Conservation (phyloP, 257 asterid genomes). For the Solanum pinnatisectum region DNA sequence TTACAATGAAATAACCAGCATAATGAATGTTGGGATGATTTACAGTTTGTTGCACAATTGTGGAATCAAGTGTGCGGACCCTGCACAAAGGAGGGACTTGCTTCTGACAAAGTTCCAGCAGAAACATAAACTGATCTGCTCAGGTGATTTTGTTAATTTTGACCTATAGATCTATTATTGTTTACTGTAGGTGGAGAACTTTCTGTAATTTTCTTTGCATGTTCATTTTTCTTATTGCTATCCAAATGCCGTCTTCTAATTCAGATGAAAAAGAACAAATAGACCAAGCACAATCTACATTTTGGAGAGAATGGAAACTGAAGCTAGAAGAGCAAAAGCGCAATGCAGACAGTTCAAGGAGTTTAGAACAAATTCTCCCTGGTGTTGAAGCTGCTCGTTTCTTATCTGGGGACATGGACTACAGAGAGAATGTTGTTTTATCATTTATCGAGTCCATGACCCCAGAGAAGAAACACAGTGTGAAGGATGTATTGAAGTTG, state of each 20-base stretch:
- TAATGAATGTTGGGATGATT: slow-evolving; percentile 86
- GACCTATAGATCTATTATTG: background rate
- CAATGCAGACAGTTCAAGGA: slow-evolving; percentile 77
- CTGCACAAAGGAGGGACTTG: slow-evolving; percentile 79
- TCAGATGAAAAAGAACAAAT: slow-evolving; percentile 69
- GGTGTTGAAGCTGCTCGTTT: slow-evolving; percentile 81
- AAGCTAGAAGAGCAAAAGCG: slow-evolving; percentile 86
- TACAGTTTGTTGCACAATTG: slow-evolving; percentile 76
- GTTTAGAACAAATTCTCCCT: slow-evolving; percentile 80
- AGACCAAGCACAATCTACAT: slow-evolving; percentile 83
- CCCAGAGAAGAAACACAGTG: slow-evolving; percentile 58
- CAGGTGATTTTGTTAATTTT: slow-evolving; percentile 43
- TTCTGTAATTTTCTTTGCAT: background rate
- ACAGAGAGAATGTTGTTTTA: slow-evolving; percentile 54
- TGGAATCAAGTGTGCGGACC: slow-evolving; percentile 58
- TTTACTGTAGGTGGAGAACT: background rate
- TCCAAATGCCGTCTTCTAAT: slow-evolving; percentile 1
- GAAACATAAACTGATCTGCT: slow-evolving; percentile 47
- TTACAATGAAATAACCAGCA: slow-evolving; percentile 67
- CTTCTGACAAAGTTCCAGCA: slow-evolving; percentile 56
- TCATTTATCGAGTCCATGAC: slow-evolving; percentile 68
- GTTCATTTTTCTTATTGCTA: slow-evolving; percentile 4
- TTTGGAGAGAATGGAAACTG: slow-evolving; percentile 96
- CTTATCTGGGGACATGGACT: slow-evolving; percentile 74
- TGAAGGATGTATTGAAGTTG: slow-evolving; percentile 53